Evolutionary conservation across 441 rosid species (phyloP).

Genomic region (Raphanus hybrid): DNA sequence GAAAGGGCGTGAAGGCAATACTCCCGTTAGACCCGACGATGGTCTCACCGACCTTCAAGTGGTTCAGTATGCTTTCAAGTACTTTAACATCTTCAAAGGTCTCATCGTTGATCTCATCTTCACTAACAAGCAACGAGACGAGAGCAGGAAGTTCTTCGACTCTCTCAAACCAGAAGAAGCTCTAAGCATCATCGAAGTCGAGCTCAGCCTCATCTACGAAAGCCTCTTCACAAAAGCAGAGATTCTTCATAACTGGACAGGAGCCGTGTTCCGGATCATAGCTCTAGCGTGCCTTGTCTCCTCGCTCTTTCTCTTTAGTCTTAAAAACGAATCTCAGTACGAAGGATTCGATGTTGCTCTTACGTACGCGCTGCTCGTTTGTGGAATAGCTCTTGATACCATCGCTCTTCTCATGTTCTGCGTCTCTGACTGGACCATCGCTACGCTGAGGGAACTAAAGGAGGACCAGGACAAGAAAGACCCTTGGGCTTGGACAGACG

Average conservation of each 20-base stretch:
- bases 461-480: constrained; percentile 14
- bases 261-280: constrained; percentile 27
- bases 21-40: not conserved
- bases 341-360: constrained; percentile 36
- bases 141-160: constrained; percentile 43
- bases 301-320: constrained; percentile 33
- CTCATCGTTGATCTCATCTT: constrained; percentile 57
- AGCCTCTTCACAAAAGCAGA: constrained; percentile 55
- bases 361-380: constrained; percentile 46
- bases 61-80: constrained; percentile 43
- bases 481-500: not conserved
- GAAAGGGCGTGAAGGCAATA: constrained; percentile 33
- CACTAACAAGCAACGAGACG: constrained; percentile 44
- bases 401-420: constrained; percentile 36
- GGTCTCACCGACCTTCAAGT: constrained; percentile 8
- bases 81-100: constrained; percentile 46
- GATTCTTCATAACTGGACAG: constrained; percentile 27
- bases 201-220: constrained; percentile 60
- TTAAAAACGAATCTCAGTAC: constrained; percentile 4
- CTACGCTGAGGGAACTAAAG: constrained; percentile 15
- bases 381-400: constrained; percentile 49
- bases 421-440: constrained; percentile 48
- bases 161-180: constrained; percentile 10
- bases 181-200: constrained; percentile 49
- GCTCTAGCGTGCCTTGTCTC: constrained; percentile 37